Base-by-base conservation (phyloP, 2,329 filamentous ascomycete genomes). In the Neonectria punicea region DNA sequence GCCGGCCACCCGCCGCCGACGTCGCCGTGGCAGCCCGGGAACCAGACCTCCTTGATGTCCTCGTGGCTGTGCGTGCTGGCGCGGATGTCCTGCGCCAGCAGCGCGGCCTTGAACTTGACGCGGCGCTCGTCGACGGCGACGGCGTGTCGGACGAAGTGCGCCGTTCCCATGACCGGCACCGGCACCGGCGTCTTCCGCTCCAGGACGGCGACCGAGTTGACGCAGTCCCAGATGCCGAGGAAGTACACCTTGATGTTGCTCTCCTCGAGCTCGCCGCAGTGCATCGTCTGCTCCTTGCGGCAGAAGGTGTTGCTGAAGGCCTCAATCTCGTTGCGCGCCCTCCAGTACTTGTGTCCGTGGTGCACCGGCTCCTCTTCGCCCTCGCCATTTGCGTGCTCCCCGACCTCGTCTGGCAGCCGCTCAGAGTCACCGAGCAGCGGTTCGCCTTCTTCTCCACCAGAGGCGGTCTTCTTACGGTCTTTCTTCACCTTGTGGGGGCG, bases 171-270 rank as follows among this genome's bases (percentile, higher is more conserved):
- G 0, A 80, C 78, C 0, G 79, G 75, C 1, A 79, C 76, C 5
- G 81, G 81, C 28, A 79, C 73, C n/a, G 75, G 78, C 25, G 78
- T 75, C 58, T 76, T 81, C 0, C 70, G 73, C 63, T 82, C 80
- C 28, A 82, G 65, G 14, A 82, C 77, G 7, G 81, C 78, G 8
- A 87, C 84, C 3, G 82, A 84, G 70, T 84, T 85, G 46, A 87
- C 85, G 63, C 82, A 85, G 68, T 87, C 85, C 77, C 84, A 87
- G 46, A 87, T 79, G 1, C 85, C 85, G n/a, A 87, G 81, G 73
- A 87, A 87, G 71, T 84, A 83, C 7, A 86, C 80, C 49, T 81
- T 82, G 54, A 85, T 82, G 49, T 82, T 80, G 18, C 75, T 72
- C 44, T 76, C 71, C 0, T 43, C 39, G n/a, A 43, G 16, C 39